These are phyloP conservation scores for Arthrobotrys megalospora DNA, from an alignment of 2,329 filamentous ascomycete genomes.

Conservation along the genomic window DNA sequence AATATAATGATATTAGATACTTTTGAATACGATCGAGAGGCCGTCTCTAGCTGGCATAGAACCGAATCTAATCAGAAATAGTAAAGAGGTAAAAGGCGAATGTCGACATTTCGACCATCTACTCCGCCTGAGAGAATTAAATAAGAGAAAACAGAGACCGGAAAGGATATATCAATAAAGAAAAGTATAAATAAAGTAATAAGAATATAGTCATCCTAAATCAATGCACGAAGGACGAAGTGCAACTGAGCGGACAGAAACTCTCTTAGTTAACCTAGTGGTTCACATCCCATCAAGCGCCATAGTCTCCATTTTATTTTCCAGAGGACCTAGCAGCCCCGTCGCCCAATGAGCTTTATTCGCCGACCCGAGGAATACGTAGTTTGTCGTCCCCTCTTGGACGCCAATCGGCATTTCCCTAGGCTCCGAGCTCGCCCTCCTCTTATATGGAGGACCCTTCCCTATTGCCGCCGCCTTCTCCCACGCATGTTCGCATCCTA, in stretches of 20 bases:
- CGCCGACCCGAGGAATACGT: constrained; percentile 53
- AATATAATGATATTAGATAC: constrained; percentile 2
- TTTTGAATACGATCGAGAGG: constrained; percentile 16
- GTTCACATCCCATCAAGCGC: constrained; percentile 22
- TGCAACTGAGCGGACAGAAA: constrained; percentile 2
- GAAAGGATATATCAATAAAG: neutral
- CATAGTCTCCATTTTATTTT: constrained; percentile 51
- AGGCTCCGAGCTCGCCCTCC: constrained; percentile 45
- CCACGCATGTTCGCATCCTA: constrained; percentile 89
- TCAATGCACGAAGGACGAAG: neutral
- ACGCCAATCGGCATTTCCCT: constrained; percentile 46
- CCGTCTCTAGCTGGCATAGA: neutral
- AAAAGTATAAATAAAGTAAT: neutral
- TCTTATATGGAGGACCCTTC: constrained; percentile 80
- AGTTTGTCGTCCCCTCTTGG: constrained; percentile 36
- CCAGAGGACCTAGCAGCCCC: constrained; percentile 42
- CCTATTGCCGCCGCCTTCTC: constrained; percentile 80
- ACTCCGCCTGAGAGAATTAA: neutral
- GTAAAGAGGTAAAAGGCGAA: neutral
- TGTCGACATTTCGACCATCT: constrained; percentile 8
- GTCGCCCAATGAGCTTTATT: constrained; percentile 60
- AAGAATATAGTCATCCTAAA: constrained; percentile 14
- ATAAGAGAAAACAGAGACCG: neutral
- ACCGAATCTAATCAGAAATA: neutral
- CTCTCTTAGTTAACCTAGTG: neutral